A percentile compares a stretch with the other conserved stretches of the same genome.
Conservation (phyloP, 2,329 filamentous ascomycete genomes). For the Exutisphaerella laricina region DNA sequence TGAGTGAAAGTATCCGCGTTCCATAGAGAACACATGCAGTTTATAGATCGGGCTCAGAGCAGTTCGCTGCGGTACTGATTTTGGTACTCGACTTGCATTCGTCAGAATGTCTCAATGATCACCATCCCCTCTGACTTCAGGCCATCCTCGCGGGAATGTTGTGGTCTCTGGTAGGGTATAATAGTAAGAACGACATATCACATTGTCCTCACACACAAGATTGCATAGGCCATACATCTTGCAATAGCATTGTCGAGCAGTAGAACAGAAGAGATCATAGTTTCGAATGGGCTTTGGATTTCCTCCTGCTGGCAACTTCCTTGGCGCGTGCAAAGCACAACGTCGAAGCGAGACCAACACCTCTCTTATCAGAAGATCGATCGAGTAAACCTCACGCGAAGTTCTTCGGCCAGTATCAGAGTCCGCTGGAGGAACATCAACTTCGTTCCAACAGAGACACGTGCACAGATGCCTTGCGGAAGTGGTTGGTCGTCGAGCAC, state of each 20-base stretch:
- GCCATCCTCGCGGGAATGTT: constrained; percentile 58
- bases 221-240: constrained; percentile 59
- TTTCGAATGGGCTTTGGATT: constrained; percentile 33
- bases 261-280: constrained; percentile 49
- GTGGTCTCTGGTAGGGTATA: constrained; percentile 56
- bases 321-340: constrained; percentile 27
- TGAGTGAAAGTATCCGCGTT: too few species aligned
- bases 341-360: constrained; percentile 7
- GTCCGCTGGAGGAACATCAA: background rate
- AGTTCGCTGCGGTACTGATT: too few species aligned
- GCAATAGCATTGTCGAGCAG: constrained; percentile 59
- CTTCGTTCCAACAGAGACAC: constrained; percentile 6
- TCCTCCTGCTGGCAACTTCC: background rate
- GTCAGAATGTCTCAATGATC: constrained; percentile 29
- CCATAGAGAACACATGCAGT: too few species aligned
- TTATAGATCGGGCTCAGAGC: too few species aligned
- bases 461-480: constrained; percentile 11
- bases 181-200: constrained; percentile 51
- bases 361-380: background rate
- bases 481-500: constrained; percentile 5
- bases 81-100: too few species aligned
- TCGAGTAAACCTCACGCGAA: background rate
- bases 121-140: constrained; percentile 49
- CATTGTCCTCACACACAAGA: constrained; percentile 37
- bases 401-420: background rate